Percentiles rank a stretch among this genome's conserved stretches.
Evolutionary conservation across 208 protist species (phyloP).

Genomic region (Leishmania gerbilli): DNA sequence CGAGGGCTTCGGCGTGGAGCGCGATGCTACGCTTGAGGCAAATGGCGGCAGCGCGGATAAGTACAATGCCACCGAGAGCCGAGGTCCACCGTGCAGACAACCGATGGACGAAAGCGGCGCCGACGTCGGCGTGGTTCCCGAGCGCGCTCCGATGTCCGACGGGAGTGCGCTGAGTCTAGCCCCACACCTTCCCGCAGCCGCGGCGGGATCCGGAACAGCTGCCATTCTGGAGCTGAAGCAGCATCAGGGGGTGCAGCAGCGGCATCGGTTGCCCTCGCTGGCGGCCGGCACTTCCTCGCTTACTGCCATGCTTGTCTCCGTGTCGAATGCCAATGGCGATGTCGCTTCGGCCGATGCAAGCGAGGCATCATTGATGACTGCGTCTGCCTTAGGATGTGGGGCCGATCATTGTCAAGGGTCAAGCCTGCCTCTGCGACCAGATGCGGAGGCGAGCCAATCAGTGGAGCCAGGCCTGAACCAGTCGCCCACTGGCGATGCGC

Average conservation of each 20-base stretch:
- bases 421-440: not conserved
- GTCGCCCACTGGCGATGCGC: too few species aligned
- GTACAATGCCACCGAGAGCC: not conserved
- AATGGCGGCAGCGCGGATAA: not conserved
- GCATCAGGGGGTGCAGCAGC: conserved; percentile 3
- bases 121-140: not conserved
- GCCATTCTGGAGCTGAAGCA: conserved; percentile 38
- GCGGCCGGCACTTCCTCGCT: not conserved
- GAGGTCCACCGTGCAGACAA: not conserved
- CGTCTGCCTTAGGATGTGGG: not conserved
- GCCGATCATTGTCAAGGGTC: not conserved
- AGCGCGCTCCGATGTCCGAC: not conserved
- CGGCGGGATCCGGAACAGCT: conserved; percentile 37
- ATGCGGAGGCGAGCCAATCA: conserved; percentile 14
- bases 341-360: not conserved
- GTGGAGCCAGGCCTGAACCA: not conserved
- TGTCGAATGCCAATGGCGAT: not conserved
- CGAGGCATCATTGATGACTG: not conserved
- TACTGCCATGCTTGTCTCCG: not conserved
- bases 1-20: not conserved
- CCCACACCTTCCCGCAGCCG: conserved; percentile 27
- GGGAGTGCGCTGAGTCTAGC: not conserved
- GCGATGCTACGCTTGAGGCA: not conserved
- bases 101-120: conserved; percentile 10
- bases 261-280: not conserved